Evolutionary conservation across 306 rosid species (phyloP), one percentile per base, ranked within the genome.

Genomic region (Calophaca sinica): DNA sequence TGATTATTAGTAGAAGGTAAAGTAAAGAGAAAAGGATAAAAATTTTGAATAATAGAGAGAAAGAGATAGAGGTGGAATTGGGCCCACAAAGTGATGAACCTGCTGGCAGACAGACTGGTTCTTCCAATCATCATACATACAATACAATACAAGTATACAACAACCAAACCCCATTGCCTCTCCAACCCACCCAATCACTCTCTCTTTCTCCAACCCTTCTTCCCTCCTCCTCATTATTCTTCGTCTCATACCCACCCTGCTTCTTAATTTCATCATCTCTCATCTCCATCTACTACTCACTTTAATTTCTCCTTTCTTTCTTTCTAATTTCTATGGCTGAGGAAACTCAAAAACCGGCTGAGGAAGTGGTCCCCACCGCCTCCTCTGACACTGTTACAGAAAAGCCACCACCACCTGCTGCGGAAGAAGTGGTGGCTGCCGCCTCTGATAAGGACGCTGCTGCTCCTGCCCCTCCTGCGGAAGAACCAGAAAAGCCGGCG

Each of bases 21-120:
- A 41, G 46, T 2, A 63, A 20, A 9, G 11, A 15, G 12, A 26
- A 20, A 44, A 39, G 6, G 15, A 39, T 5, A 12, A 46, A 3
- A 9, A 9, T 49, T 4, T 14, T 15, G 13, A 9, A 68, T 3
- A 68, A 1, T 41, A 33, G 20, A 41, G 2, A 42, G 5, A 26
- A 15, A 13, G 35, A 9, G 36, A 62, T 49, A 15, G 84, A 14
- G 74, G 35, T 51, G 62, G 2, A 69, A 36, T 1, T 33, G 74
- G 77, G 3, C 73, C 84, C 74, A 81, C 77, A 11, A 75, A 85
- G 86, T 72, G 83, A 76, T 9, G 83, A 59, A 6, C 48, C 58
- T 69, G 90, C 93, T 86, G 93, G 87, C 90, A 50, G 39, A 65
- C 88, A 87, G 89, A 79, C 89, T 87, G 91, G 80, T 86, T 80